Conservation (phyloP, 768 basidiomycete genomes). For the Vararia minispora region DNA sequence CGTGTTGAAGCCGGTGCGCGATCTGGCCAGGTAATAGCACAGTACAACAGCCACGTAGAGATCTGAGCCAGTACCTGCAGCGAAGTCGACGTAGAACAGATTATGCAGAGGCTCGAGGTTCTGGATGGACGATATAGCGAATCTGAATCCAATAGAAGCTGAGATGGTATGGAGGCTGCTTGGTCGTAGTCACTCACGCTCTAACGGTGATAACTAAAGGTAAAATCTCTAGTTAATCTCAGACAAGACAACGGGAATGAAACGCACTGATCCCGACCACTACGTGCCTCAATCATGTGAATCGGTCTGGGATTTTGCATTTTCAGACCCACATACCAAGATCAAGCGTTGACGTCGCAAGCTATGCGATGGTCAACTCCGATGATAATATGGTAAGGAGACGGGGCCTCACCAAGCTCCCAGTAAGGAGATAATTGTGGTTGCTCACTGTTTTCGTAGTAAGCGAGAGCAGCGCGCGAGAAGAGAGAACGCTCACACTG, state of each 20-base stretch:
- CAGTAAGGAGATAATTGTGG: slow-evolving; percentile 1
- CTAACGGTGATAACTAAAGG: slow-evolving; percentile 37
- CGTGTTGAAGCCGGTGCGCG: slow-evolving; percentile 42
- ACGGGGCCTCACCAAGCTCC: slow-evolving; percentile 3
- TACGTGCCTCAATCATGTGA: not conserved
- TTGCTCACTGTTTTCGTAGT: slow-evolving; percentile 1
- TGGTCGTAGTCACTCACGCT: slow-evolving; percentile 39
- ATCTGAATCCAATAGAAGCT: too few species aligned
- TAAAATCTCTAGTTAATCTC: not conserved
- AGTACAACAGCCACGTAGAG: slow-evolving; percentile 37
- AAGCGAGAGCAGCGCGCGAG: not conserved
- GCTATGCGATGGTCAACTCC: not conserved
- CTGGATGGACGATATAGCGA: too few species aligned
- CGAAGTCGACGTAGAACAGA: slow-evolving; percentile 43
- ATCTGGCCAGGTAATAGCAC: slow-evolving; percentile 34
- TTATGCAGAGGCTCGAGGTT: too few species aligned
- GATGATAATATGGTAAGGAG: not conserved
- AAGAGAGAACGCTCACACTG: slow-evolving; percentile 2
- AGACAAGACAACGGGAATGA: not conserved
- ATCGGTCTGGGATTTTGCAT: too few species aligned
- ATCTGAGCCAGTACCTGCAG: slow-evolving; percentile 37
- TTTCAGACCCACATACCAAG: too few species aligned
- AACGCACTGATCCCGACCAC: slow-evolving; percentile 2
- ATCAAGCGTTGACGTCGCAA: slow-evolving; percentile 3
- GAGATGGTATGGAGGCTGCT: too few species aligned